Base-by-base conservation (phyloP, 2,329 filamentous ascomycete genomes). In the Achaetomium macrosporum region DNA sequence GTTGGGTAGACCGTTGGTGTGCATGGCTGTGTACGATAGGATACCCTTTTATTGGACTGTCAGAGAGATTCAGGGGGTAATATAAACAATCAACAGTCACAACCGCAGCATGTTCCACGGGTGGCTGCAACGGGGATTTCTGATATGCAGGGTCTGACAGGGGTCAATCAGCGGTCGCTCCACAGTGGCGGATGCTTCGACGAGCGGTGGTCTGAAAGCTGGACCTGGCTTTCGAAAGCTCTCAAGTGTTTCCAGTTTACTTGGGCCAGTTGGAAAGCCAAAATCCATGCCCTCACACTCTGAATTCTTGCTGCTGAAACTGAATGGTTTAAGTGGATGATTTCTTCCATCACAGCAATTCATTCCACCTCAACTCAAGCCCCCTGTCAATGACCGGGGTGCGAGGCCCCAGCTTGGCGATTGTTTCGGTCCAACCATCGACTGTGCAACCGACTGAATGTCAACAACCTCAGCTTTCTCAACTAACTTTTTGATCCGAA, bases 1-100 rank as follows among this genome's bases (percentile, higher is more conserved):
- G 42, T 17, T 57, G 44, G 43, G 47, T 15, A 43, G 41, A 36
- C 35, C 41, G 49, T 16, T 39, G 13, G 41, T 40, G 19, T 20
- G 15, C 20, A 35, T 51, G 44, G 8, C 15, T 39, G n/a, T 50
- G 53, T 53, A 53, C 41, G 46, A 45, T 59, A 55, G 37, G 42
- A 55, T 59, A 57, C 56, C 54, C 52, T 47, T 30, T 13, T 37
- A 16, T 8, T n/a, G 35, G 25, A 25, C 25, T 25, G 25, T 25
- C 25, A 25, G 25, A 25, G 25, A 25, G 4, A 25, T 25, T 4
- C 25, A 25, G 25, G 25, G 25, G 25, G 25, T 25, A 25, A 25
- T 25, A 20, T 19, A 35, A 35, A 35, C 15, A 35, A 35, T 12
- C 33, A 35, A 35, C 33, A 35, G 25, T 25, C 36, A 13, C 13